Conservation (phyloP, 192 early-diverging fungal genomes). For the Phlyctochytrium planicorne region DNA sequence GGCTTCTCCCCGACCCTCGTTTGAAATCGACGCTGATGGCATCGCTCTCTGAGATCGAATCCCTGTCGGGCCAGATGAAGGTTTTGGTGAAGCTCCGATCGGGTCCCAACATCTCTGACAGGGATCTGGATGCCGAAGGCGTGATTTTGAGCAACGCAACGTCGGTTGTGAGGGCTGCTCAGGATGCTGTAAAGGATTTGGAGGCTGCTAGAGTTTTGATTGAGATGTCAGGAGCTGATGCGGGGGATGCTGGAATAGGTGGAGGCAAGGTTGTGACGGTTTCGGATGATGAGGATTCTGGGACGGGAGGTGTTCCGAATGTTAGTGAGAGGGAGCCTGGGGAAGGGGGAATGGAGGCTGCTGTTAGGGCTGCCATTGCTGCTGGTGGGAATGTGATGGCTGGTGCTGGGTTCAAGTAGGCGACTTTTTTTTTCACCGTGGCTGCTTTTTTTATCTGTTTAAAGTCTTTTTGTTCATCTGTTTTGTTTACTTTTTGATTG, state of each 20-base stretch:
- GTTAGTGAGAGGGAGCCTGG: constrained; percentile 3
- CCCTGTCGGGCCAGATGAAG: constrained; percentile 21
- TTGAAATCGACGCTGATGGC: constrained; percentile 7
- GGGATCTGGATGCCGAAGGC: constrained; percentile 27
- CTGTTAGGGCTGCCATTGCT: background rate
- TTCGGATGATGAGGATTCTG: background rate
- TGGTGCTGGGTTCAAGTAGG: too few species aligned
- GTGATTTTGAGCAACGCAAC: constrained; percentile 21
- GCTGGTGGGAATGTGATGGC: too few species aligned
- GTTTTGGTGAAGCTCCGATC: background rate
- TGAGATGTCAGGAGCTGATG: constrained; percentile 15
- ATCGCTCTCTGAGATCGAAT: constrained; percentile 16
- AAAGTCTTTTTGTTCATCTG: too few species aligned
- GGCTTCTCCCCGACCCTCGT: background rate
- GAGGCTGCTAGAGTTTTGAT: constrained; percentile 27
- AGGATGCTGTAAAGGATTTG: constrained; percentile 22
- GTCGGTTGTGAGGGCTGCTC: constrained; percentile 26
- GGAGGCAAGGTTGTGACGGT: background rate
- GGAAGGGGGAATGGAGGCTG: constrained; percentile 1
- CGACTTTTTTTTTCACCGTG: too few species aligned
- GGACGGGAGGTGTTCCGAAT: background rate
- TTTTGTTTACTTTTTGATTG: too few species aligned
- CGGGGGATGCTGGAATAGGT: background rate
- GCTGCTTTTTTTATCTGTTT: too few species aligned
- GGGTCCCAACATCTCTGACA: background rate